These are phyloP conservation scores for Xylaria grammica DNA, from an alignment of 495 filamentous ascomycete genomes.

Conservation along the genomic window DNA sequence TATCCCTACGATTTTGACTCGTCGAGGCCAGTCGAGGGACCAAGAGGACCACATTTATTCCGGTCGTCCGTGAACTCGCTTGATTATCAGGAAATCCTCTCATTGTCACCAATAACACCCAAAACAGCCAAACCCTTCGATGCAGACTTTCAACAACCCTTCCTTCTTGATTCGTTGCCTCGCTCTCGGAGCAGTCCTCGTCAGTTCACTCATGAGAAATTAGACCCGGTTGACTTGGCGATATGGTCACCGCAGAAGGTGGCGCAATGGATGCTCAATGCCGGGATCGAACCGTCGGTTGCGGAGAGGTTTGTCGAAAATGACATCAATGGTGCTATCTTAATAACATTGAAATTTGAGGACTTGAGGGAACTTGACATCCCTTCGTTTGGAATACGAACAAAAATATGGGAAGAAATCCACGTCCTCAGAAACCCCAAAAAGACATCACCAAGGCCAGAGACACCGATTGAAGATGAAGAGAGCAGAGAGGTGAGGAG, in stretches of 20 bases:
- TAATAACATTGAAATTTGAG: conserved; percentile 85
- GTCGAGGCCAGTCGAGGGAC: conserved; percentile 73
- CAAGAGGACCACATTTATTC: conserved; percentile 89
- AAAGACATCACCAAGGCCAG: conserved; percentile 51
- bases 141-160: conserved; percentile 40
- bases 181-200: conserved; percentile 46
- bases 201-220: conserved; percentile 57
- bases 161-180: conserved; percentile 41
- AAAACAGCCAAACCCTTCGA: conserved; percentile 43
- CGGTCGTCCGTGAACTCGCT: conserved; percentile 59
- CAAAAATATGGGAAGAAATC: conserved; percentile 84
- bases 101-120: conserved; percentile 66
- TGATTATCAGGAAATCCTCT: conserved; percentile 66
- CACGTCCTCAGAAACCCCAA: conserved; percentile 68
- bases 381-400: conserved; percentile 89
- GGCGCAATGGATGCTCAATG: conserved; percentile 75
- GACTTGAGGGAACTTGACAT: conserved; percentile 95
- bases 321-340: conserved; percentile 85
- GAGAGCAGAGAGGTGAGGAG: conserved; percentile 49
- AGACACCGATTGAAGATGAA: conserved; percentile 62
- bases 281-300: conserved; percentile 70
- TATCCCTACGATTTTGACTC: conserved; percentile 41
- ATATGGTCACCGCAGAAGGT: conserved; percentile 78
- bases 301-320: conserved; percentile 86
- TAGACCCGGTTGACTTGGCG: conserved; percentile 62